phyloP scores from a whole-genome alignment of 345 rosid species.

The Pugionium dolabratum region DNA sequence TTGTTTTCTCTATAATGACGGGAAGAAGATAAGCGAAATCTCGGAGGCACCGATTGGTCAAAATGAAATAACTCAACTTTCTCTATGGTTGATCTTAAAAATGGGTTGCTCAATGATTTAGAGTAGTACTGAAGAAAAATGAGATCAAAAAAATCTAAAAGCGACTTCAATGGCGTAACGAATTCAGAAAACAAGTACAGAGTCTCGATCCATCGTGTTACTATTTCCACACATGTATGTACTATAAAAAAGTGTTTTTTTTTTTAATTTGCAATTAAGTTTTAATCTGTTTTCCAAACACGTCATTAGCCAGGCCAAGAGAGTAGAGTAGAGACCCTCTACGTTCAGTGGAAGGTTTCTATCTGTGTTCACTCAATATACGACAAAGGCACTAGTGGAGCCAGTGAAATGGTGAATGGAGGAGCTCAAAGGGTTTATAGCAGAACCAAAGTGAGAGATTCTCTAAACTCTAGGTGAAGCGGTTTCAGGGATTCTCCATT shows the following conservation, averaged over 20 bases:
- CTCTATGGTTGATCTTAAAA: neutral
- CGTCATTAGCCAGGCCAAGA: neutral
- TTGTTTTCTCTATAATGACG: constrained; percentile 22
- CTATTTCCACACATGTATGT: constrained; percentile 11
- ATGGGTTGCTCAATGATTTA: constrained; percentile 7
- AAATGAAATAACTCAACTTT: neutral
- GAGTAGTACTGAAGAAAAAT: constrained; percentile 36
- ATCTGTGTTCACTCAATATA: neutral
- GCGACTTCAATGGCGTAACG: constrained; percentile 39
- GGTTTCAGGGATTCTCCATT: constrained; percentile 70
- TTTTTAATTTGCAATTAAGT: neutral
- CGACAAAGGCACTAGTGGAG: constrained; percentile 71
- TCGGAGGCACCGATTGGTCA: constrained; percentile 41
- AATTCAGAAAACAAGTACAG: constrained; percentile 22
- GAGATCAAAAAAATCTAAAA: constrained; percentile 29
- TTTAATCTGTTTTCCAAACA: neutral
- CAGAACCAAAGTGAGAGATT: constrained; percentile 74
- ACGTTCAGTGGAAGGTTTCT: neutral
- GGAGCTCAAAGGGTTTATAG: constrained; percentile 49
- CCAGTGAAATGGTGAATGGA: constrained; percentile 62
- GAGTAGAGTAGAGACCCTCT: constrained; percentile 11
- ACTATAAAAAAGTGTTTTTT: neutral
- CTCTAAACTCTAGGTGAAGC: constrained; percentile 66
- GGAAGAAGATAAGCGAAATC: constrained; percentile 30
- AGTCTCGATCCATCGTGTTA: constrained; percentile 31